Conservation (phyloP, 2,329 filamentous ascomycete species). For the Moelleriella libera region DNA sequence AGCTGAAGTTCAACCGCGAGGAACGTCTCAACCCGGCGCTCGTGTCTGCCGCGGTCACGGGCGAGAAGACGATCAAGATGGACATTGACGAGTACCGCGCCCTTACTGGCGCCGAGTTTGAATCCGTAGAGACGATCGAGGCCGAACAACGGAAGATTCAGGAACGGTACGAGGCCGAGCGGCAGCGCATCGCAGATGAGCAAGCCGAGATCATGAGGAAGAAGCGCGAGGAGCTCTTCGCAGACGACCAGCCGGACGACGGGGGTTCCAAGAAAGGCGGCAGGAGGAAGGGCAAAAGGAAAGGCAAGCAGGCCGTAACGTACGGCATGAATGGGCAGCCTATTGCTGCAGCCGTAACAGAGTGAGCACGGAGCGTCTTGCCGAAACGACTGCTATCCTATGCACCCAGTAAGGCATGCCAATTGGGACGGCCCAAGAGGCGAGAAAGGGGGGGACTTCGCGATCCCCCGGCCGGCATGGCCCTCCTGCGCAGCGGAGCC, state of each 20-base stretch:
- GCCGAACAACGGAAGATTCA: constrained; percentile 36
- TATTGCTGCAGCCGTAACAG: constrained; percentile 9
- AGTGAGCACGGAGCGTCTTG: neutral
- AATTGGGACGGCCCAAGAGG: neutral
- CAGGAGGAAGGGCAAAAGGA: constrained; percentile 18
- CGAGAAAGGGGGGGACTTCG: too few relatives aligned
- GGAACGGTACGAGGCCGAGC: constrained; percentile 29
- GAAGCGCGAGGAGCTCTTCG: constrained; percentile 35
- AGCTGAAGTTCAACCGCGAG: constrained; percentile 72
- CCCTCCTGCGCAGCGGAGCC: too few relatives aligned
- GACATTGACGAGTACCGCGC: constrained; percentile 46
- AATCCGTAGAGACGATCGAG: constrained; percentile 39
- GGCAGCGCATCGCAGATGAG: constrained; percentile 28
- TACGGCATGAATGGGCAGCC: constrained; percentile 24
- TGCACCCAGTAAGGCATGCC: neutral
- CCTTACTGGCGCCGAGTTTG: constrained; percentile 37
- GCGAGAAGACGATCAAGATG: constrained; percentile 41
- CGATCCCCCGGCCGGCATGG: too few relatives aligned
- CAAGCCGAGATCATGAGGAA: constrained; percentile 31
- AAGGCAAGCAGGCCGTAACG: constrained; percentile 15
- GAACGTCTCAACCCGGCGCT: constrained; percentile 51
- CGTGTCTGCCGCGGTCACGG: constrained; percentile 50
- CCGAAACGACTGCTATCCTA: neutral
- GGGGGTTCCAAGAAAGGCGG: constrained; percentile 10
- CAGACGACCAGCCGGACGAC: constrained; percentile 19